phyloP scores from a whole-genome alignment of 2,329 filamentous ascomycete species.

The Xylaria multiplex region DNA sequence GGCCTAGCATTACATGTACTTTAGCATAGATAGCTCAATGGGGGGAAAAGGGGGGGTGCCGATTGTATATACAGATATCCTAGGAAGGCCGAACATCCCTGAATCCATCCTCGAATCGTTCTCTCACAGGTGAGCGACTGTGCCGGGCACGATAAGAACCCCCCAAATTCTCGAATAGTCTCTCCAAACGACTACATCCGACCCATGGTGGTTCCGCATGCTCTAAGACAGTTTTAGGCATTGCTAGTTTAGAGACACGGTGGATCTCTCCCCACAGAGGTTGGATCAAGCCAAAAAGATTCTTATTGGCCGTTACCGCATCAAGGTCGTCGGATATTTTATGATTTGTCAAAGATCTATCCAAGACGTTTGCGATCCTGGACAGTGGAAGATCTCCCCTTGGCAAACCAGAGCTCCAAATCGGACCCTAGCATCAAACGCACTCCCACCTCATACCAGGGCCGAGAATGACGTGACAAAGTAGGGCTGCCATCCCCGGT shows the following conservation, averaged over 20 bases:
- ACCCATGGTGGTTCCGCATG: neutral
- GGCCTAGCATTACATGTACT: constrained; percentile 37
- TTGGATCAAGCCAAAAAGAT: constrained; percentile 12
- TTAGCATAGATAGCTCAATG: constrained; percentile 30
- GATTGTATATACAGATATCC: constrained; percentile 27
- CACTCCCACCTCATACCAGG: constrained; percentile 34
- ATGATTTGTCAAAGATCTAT: constrained; percentile 42
- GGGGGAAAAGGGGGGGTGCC: neutral
- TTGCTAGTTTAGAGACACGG: constrained; percentile 5
- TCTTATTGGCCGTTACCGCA: constrained; percentile 21
- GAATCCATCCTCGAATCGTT: constrained; percentile 1
- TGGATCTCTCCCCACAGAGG: constrained; percentile 1
- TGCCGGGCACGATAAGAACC: neutral
- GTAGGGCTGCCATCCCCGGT: constrained; percentile 34
- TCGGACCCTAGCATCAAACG: constrained; percentile 34
- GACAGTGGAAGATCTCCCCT: constrained; percentile 35
- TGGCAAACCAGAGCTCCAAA: constrained; percentile 31
- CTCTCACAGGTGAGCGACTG: neutral
- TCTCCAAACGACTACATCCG: neutral
- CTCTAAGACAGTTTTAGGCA: neutral
- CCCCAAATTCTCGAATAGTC: neutral
- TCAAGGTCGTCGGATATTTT: constrained; percentile 33
- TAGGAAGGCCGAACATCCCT: neutral
- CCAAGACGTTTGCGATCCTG: constrained; percentile 39
- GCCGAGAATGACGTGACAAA: constrained; percentile 33